Base-by-base conservation (phyloP, 352 stramenopile genomes). In the Phytophthora cactorum region DNA sequence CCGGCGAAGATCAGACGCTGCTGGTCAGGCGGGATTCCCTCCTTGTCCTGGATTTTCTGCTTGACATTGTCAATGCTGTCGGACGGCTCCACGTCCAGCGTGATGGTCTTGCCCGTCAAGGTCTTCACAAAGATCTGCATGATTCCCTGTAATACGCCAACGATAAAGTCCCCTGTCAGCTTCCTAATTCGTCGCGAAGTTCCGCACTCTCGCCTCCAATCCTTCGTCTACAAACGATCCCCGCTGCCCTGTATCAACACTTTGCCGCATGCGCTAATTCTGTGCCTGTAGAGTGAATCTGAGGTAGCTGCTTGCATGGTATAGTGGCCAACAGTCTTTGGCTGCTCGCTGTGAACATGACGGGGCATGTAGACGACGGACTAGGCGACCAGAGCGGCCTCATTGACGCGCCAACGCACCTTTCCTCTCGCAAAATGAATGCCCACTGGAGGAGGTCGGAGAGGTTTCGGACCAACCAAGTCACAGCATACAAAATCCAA, bases 21-120 rank as follows among this genome's bases (percentile, higher is more conserved):
- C 86, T 99, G 98, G 95, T 99, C 98, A 70, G 98, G 97, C 61
- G 98, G 98, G 71, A 99, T 99, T 69, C 85, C 98, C 86, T 99
- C 98, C 94, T 99, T 99, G 86, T 99, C 98, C 89, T 99, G 98
- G 81, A 99, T 99, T 96, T 99, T 99, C 69, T 97, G 90, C 94
- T 99, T 99, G 65, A 99, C 98, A 85, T 99, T 98, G 85, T 99
- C 97, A 83, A 99, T 99, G 63, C 90, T 97, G 91, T 99, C 96
- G 54, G 92, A 97, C 61, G 97, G 93, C 82, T 99, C 97, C 47
- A 99, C 93, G 82, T 99, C 96, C 60, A 99, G 90, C 62, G 91
- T 98, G 72, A 99, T 97, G 53, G 96, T 99, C 84, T 98, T 99
- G 63, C 95, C 97, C 36, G 93, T 98, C 52, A 99, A 82, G 63